Percentiles rank a stretch among this genome's conserved stretches.
These are phyloP conservation scores for Coemansia sp. DNA, from an alignment of 192 early-diverging fungal genomes.

Conservation along the genomic window DNA sequence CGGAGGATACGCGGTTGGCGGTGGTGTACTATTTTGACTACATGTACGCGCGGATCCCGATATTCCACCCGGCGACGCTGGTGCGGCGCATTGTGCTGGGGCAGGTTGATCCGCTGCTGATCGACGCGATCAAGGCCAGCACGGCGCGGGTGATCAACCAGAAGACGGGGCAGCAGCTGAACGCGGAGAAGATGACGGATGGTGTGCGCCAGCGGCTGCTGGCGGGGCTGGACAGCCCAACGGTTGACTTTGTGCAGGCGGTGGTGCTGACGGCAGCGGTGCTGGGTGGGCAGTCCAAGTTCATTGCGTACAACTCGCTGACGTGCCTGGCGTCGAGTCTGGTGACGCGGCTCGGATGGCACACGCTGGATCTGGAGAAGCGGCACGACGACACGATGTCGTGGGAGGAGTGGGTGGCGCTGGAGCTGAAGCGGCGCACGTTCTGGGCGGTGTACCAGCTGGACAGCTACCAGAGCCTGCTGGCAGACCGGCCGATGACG, in stretches of 20 bases:
- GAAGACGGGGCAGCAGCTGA: conserved; percentile 26
- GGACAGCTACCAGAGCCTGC: conserved; percentile 48
- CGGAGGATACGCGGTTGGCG: conserved; percentile 30
- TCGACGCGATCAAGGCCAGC: conserved; percentile 42
- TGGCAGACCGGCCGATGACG: conserved; percentile 48
- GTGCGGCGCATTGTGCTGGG: conserved; percentile 40
- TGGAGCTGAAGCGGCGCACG: conserved; percentile 47
- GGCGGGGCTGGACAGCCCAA: conserved; percentile 37
- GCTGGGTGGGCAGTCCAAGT: conserved; percentile 35
- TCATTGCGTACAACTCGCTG: conserved; percentile 50
- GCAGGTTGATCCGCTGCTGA: conserved; percentile 34
- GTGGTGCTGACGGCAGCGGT: conserved; percentile 42
- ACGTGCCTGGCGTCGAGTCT: conserved; percentile 43
- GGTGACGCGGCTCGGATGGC: conserved; percentile 48
- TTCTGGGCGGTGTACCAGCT: conserved; percentile 53
- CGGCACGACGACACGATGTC: conserved; percentile 5
- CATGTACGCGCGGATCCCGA: conserved; percentile 43
- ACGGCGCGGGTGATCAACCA: conserved; percentile 33
- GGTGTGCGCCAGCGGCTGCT: conserved; percentile 38
- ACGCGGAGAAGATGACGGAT: conserved; percentile 26
- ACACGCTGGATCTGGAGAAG: conserved; percentile 45
- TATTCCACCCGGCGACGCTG: conserved; percentile 51
- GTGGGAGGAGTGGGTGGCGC: conserved; percentile 42
- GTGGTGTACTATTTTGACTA: conserved; percentile 48
- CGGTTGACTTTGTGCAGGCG: conserved; percentile 47